Conservation (phyloP, 176 grass and related monocot species). For the Olyra latifolia region DNA sequence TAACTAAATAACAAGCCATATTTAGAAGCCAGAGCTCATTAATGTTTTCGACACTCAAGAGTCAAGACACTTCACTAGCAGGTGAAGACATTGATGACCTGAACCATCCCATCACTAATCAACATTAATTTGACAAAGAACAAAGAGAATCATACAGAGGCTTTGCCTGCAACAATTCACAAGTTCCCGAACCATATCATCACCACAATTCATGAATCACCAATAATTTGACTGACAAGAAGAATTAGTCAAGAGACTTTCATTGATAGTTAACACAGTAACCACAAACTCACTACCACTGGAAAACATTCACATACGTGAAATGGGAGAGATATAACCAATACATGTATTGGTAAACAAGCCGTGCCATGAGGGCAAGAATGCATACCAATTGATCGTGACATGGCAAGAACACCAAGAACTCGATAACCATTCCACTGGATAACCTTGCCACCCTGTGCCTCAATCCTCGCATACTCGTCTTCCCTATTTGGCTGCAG, state of each 20-base stretch:
- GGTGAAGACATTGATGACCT: neutral
- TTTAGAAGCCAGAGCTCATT: neutral
- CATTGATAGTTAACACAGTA: neutral
- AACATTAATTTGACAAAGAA: neutral
- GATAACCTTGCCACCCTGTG: slow-evolving; percentile 63
- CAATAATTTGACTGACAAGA: neutral
- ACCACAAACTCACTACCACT: neutral
- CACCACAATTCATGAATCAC: neutral
- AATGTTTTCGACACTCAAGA: neutral
- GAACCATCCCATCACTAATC: neutral
- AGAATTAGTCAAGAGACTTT: neutral
- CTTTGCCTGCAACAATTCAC: neutral
- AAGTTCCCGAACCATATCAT: neutral
- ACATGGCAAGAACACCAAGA: slow-evolving; percentile 94
- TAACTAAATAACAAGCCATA: neutral
- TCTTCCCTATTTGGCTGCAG: slow-evolving; percentile 68
- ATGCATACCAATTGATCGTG: slow-evolving; percentile 75
- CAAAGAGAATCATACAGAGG: neutral
- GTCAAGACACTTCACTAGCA: neutral
- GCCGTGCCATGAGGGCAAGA: neutral
- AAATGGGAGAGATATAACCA: neutral
- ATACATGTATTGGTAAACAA: neutral
- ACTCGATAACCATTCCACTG: slow-evolving; percentile 76
- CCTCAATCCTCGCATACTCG: slow-evolving; percentile 61
- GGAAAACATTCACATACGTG: neutral